Evolutionary conservation across 352 stramenopile genomes (phyloP), one percentile per base, ranked within the genome.

Genomic region (Globisporangium carolinianum): DNA sequence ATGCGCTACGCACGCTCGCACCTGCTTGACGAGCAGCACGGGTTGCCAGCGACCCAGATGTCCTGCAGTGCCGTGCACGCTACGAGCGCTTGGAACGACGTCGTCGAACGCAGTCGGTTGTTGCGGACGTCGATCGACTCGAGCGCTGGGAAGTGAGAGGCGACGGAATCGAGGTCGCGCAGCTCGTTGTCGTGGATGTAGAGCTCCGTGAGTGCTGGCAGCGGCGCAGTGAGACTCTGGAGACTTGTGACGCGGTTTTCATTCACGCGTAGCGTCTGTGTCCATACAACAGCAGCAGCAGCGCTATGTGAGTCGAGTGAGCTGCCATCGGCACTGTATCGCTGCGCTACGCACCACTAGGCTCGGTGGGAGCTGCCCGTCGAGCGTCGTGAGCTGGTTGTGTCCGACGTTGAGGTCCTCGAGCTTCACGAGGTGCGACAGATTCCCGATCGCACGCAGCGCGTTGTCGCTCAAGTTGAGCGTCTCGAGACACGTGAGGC

Each of bases 91-190:
- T 38, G 54, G 18, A 74, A 43, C 6, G 61, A 63, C 6, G 51
- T 62, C 0, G 58, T 47, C 0, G 60, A 62, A 8, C 53, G 57
- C n/a, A 91, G 56, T 3, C 63, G 61, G 50, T 90, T 91, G 64
- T 79, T 86, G 38, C 79, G 68, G 0, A 89, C 35, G 60, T 91
- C 80, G n/a, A 91, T 50, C n/a, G 79, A 87, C 60, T 91, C 82
- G 1, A 91, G 66, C 38, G 72, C 61, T 35, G 73, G 62, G n/a
- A 67, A 88, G 12, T 62, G 68, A 4, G 56, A 62, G 4, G 71
- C 60, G 10, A 80, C 49, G 4, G 51, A 15, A 0, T 62, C 60
- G 6, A 86, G 37, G 47, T 86, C 66, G 7, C 47, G 47, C 41
- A 89, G 63, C 9, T 45, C 11, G 47, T 89, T 89, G 60, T 83